Evolutionary conservation across 1,139 yeast genomes (phyloP).

Genomic region (Kodamaea sp.): DNA sequence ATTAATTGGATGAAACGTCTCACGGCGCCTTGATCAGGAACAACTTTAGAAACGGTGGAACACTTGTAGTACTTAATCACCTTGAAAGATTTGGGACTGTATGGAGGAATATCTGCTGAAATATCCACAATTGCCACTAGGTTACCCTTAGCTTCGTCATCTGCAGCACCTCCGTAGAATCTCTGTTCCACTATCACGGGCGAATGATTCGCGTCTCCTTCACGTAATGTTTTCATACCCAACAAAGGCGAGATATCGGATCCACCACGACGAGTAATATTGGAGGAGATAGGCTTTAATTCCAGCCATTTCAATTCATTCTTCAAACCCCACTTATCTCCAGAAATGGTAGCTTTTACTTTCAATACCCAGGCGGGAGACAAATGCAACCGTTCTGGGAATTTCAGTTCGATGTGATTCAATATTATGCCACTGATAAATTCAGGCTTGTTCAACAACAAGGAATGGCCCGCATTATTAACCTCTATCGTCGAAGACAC

Average conservation of each 20-base stretch:
- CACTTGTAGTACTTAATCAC: slow-evolving; percentile 64
- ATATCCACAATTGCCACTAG: slow-evolving; percentile 68
- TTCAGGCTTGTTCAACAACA: slow-evolving; percentile 66
- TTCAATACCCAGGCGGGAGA: slow-evolving; percentile 67
- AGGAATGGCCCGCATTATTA: slow-evolving; percentile 64
- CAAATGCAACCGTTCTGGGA: slow-evolving; percentile 49
- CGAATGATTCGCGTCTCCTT: slow-evolving; percentile 62
- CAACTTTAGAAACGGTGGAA: slow-evolving; percentile 77
- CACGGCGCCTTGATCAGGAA: slow-evolving; percentile 66
- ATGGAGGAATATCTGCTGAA: slow-evolving; percentile 76
- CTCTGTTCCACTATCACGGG: slow-evolving; percentile 53
- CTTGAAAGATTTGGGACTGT: slow-evolving; percentile 59
- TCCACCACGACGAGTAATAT: slow-evolving; percentile 36
- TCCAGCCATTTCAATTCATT: slow-evolving; percentile 73
- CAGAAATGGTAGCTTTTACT: slow-evolving; percentile 60
- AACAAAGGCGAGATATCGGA: slow-evolving; percentile 50
- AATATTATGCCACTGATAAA: slow-evolving; percentile 62
- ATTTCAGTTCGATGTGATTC: slow-evolving; percentile 54
- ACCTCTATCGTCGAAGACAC: slow-evolving; percentile 42
- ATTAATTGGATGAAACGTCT: slow-evolving; percentile 56
- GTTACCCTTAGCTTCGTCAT: slow-evolving; percentile 27
- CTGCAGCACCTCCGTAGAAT: slow-evolving; percentile 39
- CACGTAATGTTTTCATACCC: slow-evolving; percentile 77
- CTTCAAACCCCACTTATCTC: slow-evolving; percentile 78
- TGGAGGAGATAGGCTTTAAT: slow-evolving; percentile 50